Conservation (phyloP, 2,329 filamentous ascomycete genomes). For the Chaetothyriales sp. region DNA sequence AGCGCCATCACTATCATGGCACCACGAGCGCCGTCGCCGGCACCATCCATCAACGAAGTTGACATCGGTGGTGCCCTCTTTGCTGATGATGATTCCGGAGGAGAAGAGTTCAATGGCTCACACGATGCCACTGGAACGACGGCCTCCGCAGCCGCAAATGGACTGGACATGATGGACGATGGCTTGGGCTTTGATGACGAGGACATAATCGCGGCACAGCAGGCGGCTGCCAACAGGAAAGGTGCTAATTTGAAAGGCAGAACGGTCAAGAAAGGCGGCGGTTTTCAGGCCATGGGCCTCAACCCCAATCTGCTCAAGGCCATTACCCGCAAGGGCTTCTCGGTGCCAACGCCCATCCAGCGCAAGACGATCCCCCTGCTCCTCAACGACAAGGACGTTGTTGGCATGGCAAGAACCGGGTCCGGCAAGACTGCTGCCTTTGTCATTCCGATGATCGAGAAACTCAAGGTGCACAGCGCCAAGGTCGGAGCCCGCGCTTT, state of each 20-base stretch:
- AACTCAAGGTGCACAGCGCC: constrained; percentile 71
- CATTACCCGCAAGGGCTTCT: constrained; percentile 86
- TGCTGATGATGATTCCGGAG: constrained; percentile 40
- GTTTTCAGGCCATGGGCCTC: constrained; percentile 88
- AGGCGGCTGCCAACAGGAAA: constrained; percentile 79
- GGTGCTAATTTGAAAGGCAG: constrained; percentile 66
- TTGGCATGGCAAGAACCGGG: constrained; percentile 97
- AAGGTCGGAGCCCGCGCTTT: constrained; percentile 74
- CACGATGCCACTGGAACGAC: constrained; percentile 20
- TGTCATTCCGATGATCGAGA: constrained; percentile 96
- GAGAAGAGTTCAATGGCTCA: constrained; percentile 17
- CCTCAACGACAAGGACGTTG: constrained; percentile 82
- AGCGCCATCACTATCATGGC: constrained; percentile 4
- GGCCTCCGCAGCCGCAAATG: constrained; percentile 16
- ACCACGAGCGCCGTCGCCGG: constrained; percentile 51
- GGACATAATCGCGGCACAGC: constrained; percentile 76
- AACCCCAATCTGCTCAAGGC: constrained; percentile 74
- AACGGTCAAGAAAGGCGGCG: constrained; percentile 84
- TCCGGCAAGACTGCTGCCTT: constrained; percentile 98
- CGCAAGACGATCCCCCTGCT: constrained; percentile 89
- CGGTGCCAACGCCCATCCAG: constrained; percentile 92
- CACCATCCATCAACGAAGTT: constrained; percentile 74
- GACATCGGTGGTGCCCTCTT: constrained; percentile 75
- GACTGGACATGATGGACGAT: constrained; percentile 32
- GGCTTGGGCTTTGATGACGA: constrained; percentile 48